Conservation (phyloP, 495 filamentous ascomycete species). For the Halenospora varia region DNA sequence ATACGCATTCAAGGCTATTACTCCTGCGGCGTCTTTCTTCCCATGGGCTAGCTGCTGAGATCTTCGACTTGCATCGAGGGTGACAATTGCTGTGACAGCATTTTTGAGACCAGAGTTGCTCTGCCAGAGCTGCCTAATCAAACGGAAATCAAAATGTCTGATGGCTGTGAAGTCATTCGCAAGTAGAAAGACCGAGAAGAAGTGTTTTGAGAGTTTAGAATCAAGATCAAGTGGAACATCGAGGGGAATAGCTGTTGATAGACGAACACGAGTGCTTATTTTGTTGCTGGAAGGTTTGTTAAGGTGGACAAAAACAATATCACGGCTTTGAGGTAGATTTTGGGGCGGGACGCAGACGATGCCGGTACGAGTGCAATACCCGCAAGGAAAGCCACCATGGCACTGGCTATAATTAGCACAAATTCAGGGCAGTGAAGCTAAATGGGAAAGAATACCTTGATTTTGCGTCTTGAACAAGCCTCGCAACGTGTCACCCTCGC, state of each 20-base stretch:
- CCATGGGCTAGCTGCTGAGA: too few relatives aligned
- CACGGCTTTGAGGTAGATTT: slow-evolving; percentile 2
- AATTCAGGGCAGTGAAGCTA: background rate
- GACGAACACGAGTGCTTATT: background rate
- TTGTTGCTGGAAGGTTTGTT: background rate
- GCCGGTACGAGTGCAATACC: slow-evolving; percentile 16
- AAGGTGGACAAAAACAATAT: slow-evolving; percentile 3
- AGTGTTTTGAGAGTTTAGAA: too few relatives aligned
- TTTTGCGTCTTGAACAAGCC: slow-evolving; percentile 9
- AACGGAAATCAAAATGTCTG: too few relatives aligned
- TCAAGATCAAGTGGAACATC: too few relatives aligned
- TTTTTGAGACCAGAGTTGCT: slow-evolving; percentile 9
- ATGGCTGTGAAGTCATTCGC: background rate
- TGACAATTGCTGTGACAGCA: slow-evolving; percentile 6
- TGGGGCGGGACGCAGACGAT: background rate
- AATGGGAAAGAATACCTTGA: slow-evolving; percentile 8
- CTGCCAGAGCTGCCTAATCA: slow-evolving; percentile 1
- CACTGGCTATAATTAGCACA: slow-evolving; percentile 14
- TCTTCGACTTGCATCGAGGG: slow-evolving; percentile 9
- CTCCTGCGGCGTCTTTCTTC: background rate
- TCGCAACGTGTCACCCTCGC: slow-evolving; percentile 5
- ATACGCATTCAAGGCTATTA: slow-evolving; percentile 10
- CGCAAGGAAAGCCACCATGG: slow-evolving; percentile 12
- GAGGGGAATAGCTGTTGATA: too few relatives aligned
- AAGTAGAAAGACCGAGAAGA: too few relatives aligned